Evolutionary conservation across 2,329 filamentous ascomycete species (phyloP).

Genomic region (Xylariomycetidae sp.): DNA sequence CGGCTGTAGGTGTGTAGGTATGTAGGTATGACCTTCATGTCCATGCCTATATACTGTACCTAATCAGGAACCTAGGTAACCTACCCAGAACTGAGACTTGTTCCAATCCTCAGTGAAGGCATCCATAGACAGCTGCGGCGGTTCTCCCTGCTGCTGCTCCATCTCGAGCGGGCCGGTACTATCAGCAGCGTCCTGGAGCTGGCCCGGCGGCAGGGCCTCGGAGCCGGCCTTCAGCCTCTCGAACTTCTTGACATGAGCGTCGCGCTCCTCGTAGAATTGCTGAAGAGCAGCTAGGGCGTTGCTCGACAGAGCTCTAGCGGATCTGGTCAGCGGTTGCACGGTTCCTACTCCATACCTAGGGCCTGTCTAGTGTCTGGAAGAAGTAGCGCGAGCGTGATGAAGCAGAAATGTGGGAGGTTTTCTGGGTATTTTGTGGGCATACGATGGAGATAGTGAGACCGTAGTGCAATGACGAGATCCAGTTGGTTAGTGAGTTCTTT

Average conservation of each 20-base stretch:
- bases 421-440: neutral
- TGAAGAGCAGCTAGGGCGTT: constrained; percentile 64
- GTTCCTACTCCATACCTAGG: too few relatives aligned
- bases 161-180: constrained; percentile 1
- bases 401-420: neutral
- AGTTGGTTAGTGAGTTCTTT: too few relatives aligned
- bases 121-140: constrained; percentile 52
- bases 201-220: too few relatives aligned
- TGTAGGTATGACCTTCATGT: too few relatives aligned
- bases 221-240: constrained; percentile 60
- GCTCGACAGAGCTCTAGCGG: constrained; percentile 55
- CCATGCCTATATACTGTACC: too few relatives aligned
- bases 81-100: constrained; percentile 77
- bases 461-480: neutral
- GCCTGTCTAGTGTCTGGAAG: too few relatives aligned
- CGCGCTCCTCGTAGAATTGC: constrained; percentile 70
- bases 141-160: constrained; percentile 3
- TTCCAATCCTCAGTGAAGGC: constrained; percentile 79
- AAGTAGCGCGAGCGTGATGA: too few relatives aligned
- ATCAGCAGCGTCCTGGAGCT: constrained; percentile 14
- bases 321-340: neutral
- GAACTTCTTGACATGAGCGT: constrained; percentile 61
- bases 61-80: too few relatives aligned
- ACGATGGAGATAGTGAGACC: neutral
- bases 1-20: too few relatives aligned